Percentiles rank a stretch among this genome's conserved stretches.
phyloP scores from a whole-genome alignment of 805 yeast species.

The Yarrowia sp. region DNA sequence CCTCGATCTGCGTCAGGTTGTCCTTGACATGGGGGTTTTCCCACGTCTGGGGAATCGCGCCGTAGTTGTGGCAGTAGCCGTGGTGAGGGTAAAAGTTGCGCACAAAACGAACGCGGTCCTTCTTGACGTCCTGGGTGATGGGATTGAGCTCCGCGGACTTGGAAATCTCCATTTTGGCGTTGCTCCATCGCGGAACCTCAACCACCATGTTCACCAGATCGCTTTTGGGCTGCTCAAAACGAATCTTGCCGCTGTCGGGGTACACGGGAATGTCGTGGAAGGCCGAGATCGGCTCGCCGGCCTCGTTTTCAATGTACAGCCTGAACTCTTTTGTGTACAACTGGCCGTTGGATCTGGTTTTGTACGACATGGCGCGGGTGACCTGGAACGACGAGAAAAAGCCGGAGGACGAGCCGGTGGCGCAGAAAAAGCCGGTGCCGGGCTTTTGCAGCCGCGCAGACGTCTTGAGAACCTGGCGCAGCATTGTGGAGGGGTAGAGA shows the following conservation, averaged over 20 bases:
- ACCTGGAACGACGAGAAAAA: not conserved
- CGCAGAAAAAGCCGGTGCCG: not conserved
- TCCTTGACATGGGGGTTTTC: constrained; percentile 75
- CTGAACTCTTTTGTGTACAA: constrained; percentile 80
- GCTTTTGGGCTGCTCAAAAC: constrained; percentile 19
- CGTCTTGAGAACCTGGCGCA: not conserved
- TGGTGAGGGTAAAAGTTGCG: constrained; percentile 77
- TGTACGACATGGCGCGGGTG: constrained; percentile 45
- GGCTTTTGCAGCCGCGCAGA: not conserved
- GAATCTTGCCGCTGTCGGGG: constrained; percentile 74
- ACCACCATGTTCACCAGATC: constrained; percentile 71
- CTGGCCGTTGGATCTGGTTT: constrained; percentile 83
- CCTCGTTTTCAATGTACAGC: constrained; percentile 76
- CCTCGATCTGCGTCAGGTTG: constrained; percentile 52
- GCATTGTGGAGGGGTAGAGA: not conserved
- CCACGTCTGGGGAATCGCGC: constrained; percentile 70
- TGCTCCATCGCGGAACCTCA: constrained; percentile 90
- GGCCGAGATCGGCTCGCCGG: constrained; percentile 62
- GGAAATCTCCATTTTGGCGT: constrained; percentile 78
- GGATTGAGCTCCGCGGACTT: constrained; percentile 63
- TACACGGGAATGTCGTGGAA: constrained; percentile 80
- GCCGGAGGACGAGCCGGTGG: not conserved
- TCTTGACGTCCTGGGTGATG: constrained; percentile 73
- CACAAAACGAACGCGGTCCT: constrained; percentile 72
- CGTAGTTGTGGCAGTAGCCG: constrained; percentile 85